These are phyloP conservation scores for Skeletonema grethae DNA, from an alignment of 108 stramenopile genomes.

Conservation along the genomic window DNA sequence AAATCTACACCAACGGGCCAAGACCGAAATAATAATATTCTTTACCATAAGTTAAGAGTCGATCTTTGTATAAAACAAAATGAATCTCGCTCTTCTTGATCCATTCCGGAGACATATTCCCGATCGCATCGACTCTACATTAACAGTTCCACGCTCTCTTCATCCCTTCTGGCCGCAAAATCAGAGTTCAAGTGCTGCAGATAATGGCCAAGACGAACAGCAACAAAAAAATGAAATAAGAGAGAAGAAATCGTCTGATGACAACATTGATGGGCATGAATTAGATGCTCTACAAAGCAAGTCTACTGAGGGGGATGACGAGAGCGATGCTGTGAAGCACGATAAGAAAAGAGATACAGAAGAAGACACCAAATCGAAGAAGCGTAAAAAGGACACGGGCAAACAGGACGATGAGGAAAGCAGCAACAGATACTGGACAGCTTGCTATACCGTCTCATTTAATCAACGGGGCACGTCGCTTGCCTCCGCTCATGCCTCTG, in stretches of 20 bases:
- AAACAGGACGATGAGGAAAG: not conserved
- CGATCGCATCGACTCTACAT: slow-evolving; percentile 83
- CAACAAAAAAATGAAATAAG: not conserved
- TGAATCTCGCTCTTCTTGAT: slow-evolving; percentile 83
- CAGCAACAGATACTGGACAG: slow-evolving; percentile 50
- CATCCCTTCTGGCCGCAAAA: slow-evolving; percentile 45
- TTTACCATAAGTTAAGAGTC: too few species aligned
- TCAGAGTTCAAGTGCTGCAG: not conserved
- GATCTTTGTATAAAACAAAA: slow-evolving; percentile 12
- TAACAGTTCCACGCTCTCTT: slow-evolving; percentile 52
- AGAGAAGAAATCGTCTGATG: not conserved
- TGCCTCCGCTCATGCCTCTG: slow-evolving; percentile 76
- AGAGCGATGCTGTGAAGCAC: not conserved
- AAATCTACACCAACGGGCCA: too few species aligned
- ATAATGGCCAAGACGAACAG: slow-evolving; percentile 6
- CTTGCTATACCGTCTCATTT: slow-evolving; percentile 68
- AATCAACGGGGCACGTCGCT: slow-evolving; percentile 72
- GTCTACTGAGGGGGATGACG: not conserved
- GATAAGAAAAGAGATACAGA: not conserved
- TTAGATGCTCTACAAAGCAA: not conserved
- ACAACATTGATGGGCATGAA: slow-evolving; percentile 18
- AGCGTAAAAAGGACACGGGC: slow-evolving; percentile 8
- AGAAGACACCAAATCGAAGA: not conserved
- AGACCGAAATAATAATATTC: too few species aligned
- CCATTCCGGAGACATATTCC: slow-evolving; percentile 74